These are phyloP conservation scores for Lecanicillium sp. DNA, from an alignment of 2,329 filamentous ascomycete genomes.

Conservation along the genomic window DNA sequence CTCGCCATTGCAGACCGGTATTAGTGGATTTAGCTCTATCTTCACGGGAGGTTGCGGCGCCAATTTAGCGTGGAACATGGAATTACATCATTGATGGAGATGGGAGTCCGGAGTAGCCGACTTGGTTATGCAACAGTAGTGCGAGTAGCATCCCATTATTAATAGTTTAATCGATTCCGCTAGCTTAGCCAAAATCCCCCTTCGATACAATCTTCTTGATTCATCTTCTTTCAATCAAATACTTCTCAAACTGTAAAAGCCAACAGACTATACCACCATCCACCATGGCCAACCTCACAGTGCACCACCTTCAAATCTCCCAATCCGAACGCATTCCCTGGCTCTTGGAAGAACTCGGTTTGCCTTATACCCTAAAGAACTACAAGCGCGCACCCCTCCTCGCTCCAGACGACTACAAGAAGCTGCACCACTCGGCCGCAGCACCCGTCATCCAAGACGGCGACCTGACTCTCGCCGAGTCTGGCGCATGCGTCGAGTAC, in stretches of 20 bases:
- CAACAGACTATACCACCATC: neutral
- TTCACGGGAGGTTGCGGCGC: too few relatives aligned
- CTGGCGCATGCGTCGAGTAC: slow-evolving; percentile 53
- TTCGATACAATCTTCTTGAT: too few relatives aligned
- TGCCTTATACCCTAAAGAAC: slow-evolving; percentile 22
- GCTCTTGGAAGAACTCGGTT: slow-evolving; percentile 54
- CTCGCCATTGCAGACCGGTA: too few relatives aligned
- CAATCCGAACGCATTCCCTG: slow-evolving; percentile 58
- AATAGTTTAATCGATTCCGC: too few relatives aligned
- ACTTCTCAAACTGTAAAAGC: neutral
- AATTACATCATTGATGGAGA: too few relatives aligned
- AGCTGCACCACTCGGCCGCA: slow-evolving; percentile 40
- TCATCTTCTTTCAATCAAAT: too few relatives aligned
- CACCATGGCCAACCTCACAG: slow-evolving; percentile 18
- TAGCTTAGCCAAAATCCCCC: too few relatives aligned
- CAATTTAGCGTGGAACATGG: too few relatives aligned
- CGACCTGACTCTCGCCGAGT: slow-evolving; percentile 48
- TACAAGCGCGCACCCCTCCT: slow-evolving; percentile 24
- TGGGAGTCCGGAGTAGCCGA: too few relatives aligned
- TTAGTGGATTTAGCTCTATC: too few relatives aligned
- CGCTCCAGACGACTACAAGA: slow-evolving; percentile 29
- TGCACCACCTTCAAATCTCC: slow-evolving; percentile 48
- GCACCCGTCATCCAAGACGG: slow-evolving; percentile 54
- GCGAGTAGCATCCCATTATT: too few relatives aligned
- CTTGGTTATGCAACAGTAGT: too few relatives aligned